Evolutionary conservation across 805 yeast species (phyloP).

Genomic region (Yarrowia yakushimensis): DNA sequence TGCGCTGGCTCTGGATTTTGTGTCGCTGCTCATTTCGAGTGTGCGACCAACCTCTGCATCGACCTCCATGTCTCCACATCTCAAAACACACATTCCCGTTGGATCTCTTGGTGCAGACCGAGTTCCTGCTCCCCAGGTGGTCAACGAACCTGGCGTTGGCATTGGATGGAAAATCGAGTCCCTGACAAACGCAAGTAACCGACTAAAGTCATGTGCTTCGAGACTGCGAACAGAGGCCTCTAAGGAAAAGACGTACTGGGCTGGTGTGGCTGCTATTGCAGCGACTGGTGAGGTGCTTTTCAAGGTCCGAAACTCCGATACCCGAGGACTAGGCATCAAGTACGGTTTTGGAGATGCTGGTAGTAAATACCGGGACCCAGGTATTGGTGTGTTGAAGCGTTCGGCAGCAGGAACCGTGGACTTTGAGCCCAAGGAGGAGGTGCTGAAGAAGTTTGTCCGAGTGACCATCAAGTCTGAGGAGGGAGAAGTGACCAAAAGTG

Average conservation of each 20-base stretch:
- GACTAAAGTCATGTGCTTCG: slow-evolving; percentile 50
- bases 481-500: slow-evolving; percentile 36
- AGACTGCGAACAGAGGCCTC: slow-evolving; percentile 52
- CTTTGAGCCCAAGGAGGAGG: slow-evolving; percentile 41
- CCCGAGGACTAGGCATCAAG: slow-evolving; percentile 67
- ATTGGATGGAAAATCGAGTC: slow-evolving; percentile 85
- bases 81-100: slow-evolving; percentile 67
- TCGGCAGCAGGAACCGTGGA: slow-evolving; percentile 45
- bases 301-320: slow-evolving; percentile 57
- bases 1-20: slow-evolving; percentile 80
- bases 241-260: slow-evolving; percentile 70
- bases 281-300: slow-evolving; percentile 58
- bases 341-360: slow-evolving; percentile 94
- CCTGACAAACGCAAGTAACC: slow-evolving; percentile 51
- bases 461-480: slow-evolving; percentile 50
- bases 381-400: slow-evolving; percentile 67
- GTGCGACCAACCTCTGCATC: slow-evolving; percentile 82
- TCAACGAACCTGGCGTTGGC: slow-evolving; percentile 45
- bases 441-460: slow-evolving; percentile 49
- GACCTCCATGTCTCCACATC: slow-evolving; percentile 81
- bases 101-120: slow-evolving; percentile 57
- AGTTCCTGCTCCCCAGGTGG: slow-evolving; percentile 30
- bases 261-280: slow-evolving; percentile 44
- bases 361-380: slow-evolving; percentile 67
- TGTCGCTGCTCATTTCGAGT: slow-evolving; percentile 75